phyloP scores from a whole-genome alignment of 2,329 filamentous ascomycete species.

The Cercospora brassicicola region DNA sequence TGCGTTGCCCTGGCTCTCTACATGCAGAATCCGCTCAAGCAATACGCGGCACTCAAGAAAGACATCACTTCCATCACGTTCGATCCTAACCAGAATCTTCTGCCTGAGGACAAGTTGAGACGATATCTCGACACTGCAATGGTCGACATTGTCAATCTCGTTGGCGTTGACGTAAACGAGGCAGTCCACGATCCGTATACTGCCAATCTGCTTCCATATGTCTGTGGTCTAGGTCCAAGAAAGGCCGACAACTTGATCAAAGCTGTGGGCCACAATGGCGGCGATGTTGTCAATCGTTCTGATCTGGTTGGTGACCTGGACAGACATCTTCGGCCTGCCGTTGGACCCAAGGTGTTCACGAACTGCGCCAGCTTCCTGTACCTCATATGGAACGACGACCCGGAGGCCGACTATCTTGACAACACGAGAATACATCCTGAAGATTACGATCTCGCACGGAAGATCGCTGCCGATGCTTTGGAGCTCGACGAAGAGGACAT shows the following conservation, averaged over 20 bases:
- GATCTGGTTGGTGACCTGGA: constrained; percentile 88
- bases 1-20: constrained; percentile 87
- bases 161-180: constrained; percentile 93
- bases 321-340: constrained; percentile 58
- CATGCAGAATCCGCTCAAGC: constrained; percentile 91
- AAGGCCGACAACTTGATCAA: constrained; percentile 86
- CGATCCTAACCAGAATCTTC: constrained; percentile 83
- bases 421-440: constrained; percentile 97
- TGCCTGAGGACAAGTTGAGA: constrained; percentile 82
- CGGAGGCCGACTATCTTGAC: constrained; percentile 82
- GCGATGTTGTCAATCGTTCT: constrained; percentile 76
- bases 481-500: constrained; percentile 98
- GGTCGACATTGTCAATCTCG: constrained; percentile 97
- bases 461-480: constrained; percentile 96
- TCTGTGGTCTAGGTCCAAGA: constrained; percentile 86
- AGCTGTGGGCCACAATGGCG: constrained; percentile 87
- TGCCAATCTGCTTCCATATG: constrained; percentile 83
- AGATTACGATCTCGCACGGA: constrained; percentile 95
- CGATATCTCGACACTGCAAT: constrained; percentile 91
- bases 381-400: constrained; percentile 65
- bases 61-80: constrained; percentile 85
- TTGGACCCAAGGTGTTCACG: constrained; percentile 88
- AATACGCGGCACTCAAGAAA: constrained; percentile 88
- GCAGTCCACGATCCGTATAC: constrained; percentile 78
- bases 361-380: constrained; percentile 96